Percentiles rank a stretch among this genome's conserved stretches.
Evolutionary conservation across 768 basidiomycete genomes (phyloP).

Genomic region (Russula sp.): DNA sequence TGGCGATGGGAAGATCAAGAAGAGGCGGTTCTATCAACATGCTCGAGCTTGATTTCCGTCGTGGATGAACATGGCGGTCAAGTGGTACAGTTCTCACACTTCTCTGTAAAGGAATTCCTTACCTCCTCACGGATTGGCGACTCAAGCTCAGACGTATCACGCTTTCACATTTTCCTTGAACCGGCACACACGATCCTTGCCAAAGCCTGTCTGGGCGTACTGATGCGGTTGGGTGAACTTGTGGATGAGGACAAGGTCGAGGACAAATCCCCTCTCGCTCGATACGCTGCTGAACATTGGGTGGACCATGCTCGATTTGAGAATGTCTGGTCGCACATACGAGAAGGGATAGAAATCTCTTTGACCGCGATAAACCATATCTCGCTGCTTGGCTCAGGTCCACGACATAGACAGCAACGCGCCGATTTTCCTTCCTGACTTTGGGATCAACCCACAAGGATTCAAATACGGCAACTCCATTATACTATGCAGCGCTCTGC

Average conservation of each 20-base stretch:
- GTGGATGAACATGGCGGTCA: not conserved
- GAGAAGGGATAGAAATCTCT: not conserved
- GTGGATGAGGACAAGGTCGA: not conserved
- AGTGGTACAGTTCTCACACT: conserved; percentile 1
- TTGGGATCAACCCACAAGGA: fast-evolving
- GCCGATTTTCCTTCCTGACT: too few species aligned
- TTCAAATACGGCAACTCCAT: not conserved
- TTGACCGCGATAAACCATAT: not conserved
- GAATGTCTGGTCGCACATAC: not conserved
- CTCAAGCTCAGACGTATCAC: not conserved
- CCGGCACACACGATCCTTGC: too few species aligned
- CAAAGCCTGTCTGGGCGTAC: too few species aligned
- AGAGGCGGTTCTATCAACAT: not conserved
- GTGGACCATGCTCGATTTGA: not conserved
- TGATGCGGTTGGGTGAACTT: not conserved
- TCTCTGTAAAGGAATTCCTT: conserved; percentile 11
- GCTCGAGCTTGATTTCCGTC: not conserved
- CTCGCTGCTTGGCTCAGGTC: not conserved
- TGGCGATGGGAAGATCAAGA: conserved; percentile 9
- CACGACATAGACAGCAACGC: not conserved
- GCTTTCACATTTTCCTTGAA: too few species aligned
- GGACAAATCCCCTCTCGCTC: not conserved
- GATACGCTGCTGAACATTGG: not conserved
- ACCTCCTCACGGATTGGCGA: not conserved
- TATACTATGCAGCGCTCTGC: not conserved